Evolutionary conservation across 345 rosid species (phyloP).

Genomic region (Gossypium stocksii): DNA sequence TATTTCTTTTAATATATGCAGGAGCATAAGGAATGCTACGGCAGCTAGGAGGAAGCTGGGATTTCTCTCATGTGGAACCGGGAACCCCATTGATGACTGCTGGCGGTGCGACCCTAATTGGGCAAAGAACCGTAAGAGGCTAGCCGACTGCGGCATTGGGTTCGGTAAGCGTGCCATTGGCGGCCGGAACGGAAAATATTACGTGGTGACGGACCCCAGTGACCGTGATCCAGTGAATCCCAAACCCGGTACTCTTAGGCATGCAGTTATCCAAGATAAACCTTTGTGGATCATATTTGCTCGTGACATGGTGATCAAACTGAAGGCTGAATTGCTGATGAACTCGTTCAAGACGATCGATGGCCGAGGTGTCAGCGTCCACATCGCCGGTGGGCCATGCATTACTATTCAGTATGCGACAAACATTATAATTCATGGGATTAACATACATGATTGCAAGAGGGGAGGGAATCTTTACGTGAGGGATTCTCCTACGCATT

Average conservation of each 20-base stretch:
- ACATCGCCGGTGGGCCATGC: constrained; percentile 59
- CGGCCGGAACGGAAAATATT: constrained; percentile 52
- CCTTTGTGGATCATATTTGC: constrained; percentile 58
- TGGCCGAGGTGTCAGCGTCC: constrained; percentile 54
- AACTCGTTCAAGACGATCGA: constrained; percentile 67
- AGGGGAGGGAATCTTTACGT: constrained; percentile 55
- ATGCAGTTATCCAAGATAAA: constrained; percentile 52
- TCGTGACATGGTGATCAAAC: constrained; percentile 54
- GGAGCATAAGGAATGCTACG: constrained; percentile 42
- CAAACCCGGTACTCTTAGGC: constrained; percentile 51
- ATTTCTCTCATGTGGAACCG: constrained; percentile 53
- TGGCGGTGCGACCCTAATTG: constrained; percentile 60
- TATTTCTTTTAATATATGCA: constrained; percentile 4
- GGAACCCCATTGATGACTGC: constrained; percentile 62
- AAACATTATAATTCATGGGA: constrained; percentile 51
- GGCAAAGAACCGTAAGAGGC: constrained; percentile 48
- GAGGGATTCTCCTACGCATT: constrained; percentile 53
- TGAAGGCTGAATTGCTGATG: constrained; percentile 55
- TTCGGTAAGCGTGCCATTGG: constrained; percentile 65
- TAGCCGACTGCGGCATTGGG: constrained; percentile 59
- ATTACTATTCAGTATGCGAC: constrained; percentile 56
- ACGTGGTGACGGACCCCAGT: constrained; percentile 44
- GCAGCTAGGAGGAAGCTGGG: constrained; percentile 56
- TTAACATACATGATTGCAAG: constrained; percentile 58
- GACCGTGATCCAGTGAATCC: constrained; percentile 48